phyloP scores from a whole-genome alignment of 1,284 basidiomycete genomes.

The Cutaneotrichosporon daszewskae region DNA sequence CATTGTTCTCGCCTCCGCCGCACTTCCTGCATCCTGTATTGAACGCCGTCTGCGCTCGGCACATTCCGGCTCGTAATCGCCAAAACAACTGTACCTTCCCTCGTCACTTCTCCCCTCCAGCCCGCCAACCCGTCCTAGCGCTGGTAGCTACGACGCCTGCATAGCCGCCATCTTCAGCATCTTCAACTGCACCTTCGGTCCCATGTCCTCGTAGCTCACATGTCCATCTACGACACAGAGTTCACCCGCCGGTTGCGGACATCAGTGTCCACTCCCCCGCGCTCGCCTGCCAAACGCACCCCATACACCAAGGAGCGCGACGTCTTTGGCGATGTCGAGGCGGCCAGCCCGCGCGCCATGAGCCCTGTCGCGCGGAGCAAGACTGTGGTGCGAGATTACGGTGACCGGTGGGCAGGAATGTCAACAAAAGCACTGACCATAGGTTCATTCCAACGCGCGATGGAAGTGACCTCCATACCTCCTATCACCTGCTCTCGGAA shows the following conservation, averaged over 20 bases:
- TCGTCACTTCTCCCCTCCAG: no score
- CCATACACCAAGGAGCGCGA: conserved; percentile 12
- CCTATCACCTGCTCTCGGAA: conserved; percentile 51
- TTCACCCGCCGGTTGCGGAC: conserved; percentile 33
- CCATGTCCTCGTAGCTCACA: conserved; percentile 6
- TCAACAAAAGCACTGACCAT: neutral
- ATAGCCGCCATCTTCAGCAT: no score
- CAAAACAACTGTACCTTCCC: no score
- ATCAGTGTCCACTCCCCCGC: conserved; percentile 16
- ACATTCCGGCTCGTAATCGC: no score
- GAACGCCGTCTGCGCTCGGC: no score
- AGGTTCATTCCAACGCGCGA: conserved; percentile 55
- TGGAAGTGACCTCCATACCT: conserved; percentile 50
- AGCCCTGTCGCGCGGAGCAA: conserved; percentile 31
- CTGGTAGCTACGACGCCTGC: neutral
- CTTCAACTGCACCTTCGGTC: neutral
- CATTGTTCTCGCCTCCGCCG: no score
- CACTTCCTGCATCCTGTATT: no score
- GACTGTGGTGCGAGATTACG: conserved; percentile 41
- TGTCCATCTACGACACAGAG: conserved; percentile 34
- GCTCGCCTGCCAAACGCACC: conserved; percentile 5
- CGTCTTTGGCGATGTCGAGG: conserved; percentile 32
- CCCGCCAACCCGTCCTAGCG: no score
- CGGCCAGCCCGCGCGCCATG: conserved; percentile 18
- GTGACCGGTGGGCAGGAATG: conserved; percentile 38